Evolutionary conservation across 257 asterid genomes (phyloP).

Genomic region (Eucommia ulmoides): DNA sequence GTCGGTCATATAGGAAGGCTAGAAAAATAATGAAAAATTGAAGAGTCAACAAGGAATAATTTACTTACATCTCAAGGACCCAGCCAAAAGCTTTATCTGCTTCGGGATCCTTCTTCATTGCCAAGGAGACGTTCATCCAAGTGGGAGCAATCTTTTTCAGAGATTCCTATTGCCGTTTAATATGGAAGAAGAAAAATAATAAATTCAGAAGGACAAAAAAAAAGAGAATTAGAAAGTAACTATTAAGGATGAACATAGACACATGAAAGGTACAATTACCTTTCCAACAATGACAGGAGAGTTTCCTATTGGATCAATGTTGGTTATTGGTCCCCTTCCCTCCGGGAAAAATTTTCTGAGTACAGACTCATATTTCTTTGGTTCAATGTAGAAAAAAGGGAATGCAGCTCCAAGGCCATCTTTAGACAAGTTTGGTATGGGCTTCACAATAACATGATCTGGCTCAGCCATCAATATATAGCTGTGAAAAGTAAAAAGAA

Average conservation of each 20-base stretch:
- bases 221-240: too few relatives aligned
- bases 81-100: conserved; percentile 94
- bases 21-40: too few relatives aligned
- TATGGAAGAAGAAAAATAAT: background rate
- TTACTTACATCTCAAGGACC: conserved; percentile 91
- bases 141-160: conserved; percentile 80
- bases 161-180: conserved; percentile 39
- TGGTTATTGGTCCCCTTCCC: conserved; percentile 66
- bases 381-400: conserved; percentile 91
- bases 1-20: too few relatives aligned
- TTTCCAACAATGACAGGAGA: conserved; percentile 89
- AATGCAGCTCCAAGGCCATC: conserved; percentile 80
- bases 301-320: conserved; percentile 89
- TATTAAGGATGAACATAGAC: too few relatives aligned
- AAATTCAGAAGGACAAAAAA: conserved; percentile 7
- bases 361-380: conserved; percentile 56
- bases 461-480: conserved; percentile 95
- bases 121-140: conserved; percentile 95
- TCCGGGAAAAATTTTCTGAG: conserved; percentile 70
- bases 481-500: conserved; percentile 26
- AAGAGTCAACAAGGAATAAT: conserved; percentile 2
- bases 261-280: conserved; percentile 24
- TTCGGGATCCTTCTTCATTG: conserved; percentile 91
- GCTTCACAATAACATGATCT: conserved; percentile 83
- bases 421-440: conserved; percentile 73